phyloP scores from a whole-genome alignment of 768 basidiomycete genomes.

The Amanita polypyramis region DNA sequence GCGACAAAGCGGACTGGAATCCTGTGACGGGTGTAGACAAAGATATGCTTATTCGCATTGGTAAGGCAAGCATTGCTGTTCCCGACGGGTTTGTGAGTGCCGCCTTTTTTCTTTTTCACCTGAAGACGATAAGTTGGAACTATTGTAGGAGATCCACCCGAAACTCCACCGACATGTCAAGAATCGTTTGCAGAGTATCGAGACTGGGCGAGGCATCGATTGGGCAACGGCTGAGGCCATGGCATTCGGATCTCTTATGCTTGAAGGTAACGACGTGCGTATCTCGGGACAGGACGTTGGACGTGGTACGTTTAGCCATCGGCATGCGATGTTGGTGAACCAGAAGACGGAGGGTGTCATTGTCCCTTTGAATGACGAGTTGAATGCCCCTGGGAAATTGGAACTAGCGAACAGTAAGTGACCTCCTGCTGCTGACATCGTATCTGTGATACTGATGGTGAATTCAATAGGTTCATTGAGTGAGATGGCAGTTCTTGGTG shows the following conservation, averaged over 20 bases:
- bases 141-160: slow-evolving; percentile 60
- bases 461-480: slow-evolving; percentile 64
- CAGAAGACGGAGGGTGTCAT: slow-evolving; percentile 72
- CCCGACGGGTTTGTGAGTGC: slow-evolving; percentile 56
- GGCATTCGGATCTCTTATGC: slow-evolving; percentile 81
- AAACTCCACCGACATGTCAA: slow-evolving; percentile 75
- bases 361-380: slow-evolving; percentile 70
- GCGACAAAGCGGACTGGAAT: slow-evolving; percentile 34
- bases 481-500: slow-evolving; percentile 82
- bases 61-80: slow-evolving; percentile 54
- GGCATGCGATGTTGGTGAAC: slow-evolving; percentile 89
- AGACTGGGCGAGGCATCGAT: slow-evolving; percentile 64
- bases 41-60: slow-evolving; percentile 45
- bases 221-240: slow-evolving; percentile 89
- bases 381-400: slow-evolving; percentile 53
- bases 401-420: slow-evolving; percentile 83
- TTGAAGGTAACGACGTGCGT: slow-evolving; percentile 72
- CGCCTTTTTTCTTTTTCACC: not conserved
- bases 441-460: not conserved
- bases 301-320: slow-evolving; percentile 80
- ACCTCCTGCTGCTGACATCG: not conserved
- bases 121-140: not conserved
- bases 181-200: slow-evolving; percentile 58
- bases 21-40: slow-evolving; percentile 61
- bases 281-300: slow-evolving; percentile 94